Base-by-base conservation (phyloP, 1,284 basidiomycete species). In the Microbotryum intermedium region DNA sequence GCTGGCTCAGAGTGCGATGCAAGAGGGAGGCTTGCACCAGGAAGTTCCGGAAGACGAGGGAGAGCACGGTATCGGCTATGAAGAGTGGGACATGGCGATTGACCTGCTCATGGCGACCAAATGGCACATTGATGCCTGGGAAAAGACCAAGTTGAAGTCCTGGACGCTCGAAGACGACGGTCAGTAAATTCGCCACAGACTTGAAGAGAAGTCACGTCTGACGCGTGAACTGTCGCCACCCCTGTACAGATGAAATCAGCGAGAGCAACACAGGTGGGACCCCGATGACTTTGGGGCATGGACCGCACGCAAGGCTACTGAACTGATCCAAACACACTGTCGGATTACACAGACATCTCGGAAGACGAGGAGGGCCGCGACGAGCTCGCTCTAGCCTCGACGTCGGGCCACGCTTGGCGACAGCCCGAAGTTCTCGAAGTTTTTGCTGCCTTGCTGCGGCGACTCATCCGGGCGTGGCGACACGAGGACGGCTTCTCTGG, bases 71-170 rank as follows among this genome's bases (percentile, higher is more conserved):
- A 50, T 66, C 45, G 54, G 53, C 20, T 70, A 60, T 44, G 69
- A 70, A n/a, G 67, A 67, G 34, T 70, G 69, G 69, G 59, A 54
- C 42, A 61, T 70, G 62, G 64, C 65, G 42, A 53, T 70, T 43
- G 67, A 69, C n/a, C 56, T 65, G 39, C 47, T 70, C 21, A 58
- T 61, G 23, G 42, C 39, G 45, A 51, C 62, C 13, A 64, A 58
- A 52, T 55, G 45, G 56, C 65, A 67, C 43, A 65, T 69, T 23
- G 48, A 29, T 7, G 42, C 49, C 4, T 67, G 65, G 65, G 67
- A 69, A 57, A 61, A 58, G 16, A 47, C 53, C 30, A 65, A 62
- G 18, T 42, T 58, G 18, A 34, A 54, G 11, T 60, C 62, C 16
- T 69, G 65, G 65, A 28, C 67, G 6, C n/a, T 69, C 42, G 59